Conservation (phyloP, 202 grass and related monocot species). For the Musa balbisiana region DNA sequence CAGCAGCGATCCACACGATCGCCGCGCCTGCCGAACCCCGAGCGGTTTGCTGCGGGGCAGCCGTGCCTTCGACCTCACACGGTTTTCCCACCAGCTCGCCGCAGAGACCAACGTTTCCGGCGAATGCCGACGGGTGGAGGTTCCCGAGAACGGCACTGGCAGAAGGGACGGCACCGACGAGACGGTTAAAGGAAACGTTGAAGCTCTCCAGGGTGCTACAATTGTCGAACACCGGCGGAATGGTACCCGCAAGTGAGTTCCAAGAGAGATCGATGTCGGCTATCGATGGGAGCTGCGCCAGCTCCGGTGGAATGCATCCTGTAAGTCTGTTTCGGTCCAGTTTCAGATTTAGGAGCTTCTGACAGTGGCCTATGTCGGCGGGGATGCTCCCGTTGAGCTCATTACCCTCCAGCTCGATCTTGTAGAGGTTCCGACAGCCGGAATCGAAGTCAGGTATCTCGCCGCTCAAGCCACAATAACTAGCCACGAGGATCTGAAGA, state of each 20-base stretch:
- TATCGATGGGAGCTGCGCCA: slow-evolving; percentile 68
- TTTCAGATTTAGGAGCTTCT: slow-evolving; percentile 59
- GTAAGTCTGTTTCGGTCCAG: slow-evolving; percentile 51
- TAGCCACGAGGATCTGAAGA: slow-evolving; percentile 60
- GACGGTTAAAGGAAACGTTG: slow-evolving; percentile 68
- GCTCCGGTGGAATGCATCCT: slow-evolving; percentile 48
- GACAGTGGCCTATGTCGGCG: slow-evolving; percentile 38
- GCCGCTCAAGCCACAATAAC: slow-evolving; percentile 37
- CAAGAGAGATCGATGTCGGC: slow-evolving; percentile 78
- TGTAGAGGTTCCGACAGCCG: slow-evolving; percentile 65
- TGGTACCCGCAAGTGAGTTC: slow-evolving; percentile 52
- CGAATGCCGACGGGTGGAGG: slow-evolving; percentile 31
- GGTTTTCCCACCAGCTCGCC: slow-evolving; percentile 27
- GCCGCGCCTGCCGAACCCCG: slow-evolving; percentile 26
- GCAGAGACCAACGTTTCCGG: slow-evolving; percentile 33
- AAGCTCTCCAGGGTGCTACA: slow-evolving; percentile 77
- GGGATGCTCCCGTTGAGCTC: slow-evolving; percentile 50
- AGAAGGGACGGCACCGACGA: slow-evolving; percentile 22
- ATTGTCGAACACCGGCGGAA: slow-evolving; percentile 55
- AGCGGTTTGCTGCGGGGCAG: neutral
- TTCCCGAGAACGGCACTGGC: slow-evolving; percentile 26
- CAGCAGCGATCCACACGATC: slow-evolving; percentile 52
- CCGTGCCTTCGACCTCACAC: slow-evolving; percentile 9
- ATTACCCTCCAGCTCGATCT: slow-evolving; percentile 62
- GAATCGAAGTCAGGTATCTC: slow-evolving; percentile 43